Percentiles rank a stretch among this genome's conserved stretches.
Evolutionary conservation across 2,329 filamentous ascomycete species (phyloP).

Genomic region (Penicillium sp.): DNA sequence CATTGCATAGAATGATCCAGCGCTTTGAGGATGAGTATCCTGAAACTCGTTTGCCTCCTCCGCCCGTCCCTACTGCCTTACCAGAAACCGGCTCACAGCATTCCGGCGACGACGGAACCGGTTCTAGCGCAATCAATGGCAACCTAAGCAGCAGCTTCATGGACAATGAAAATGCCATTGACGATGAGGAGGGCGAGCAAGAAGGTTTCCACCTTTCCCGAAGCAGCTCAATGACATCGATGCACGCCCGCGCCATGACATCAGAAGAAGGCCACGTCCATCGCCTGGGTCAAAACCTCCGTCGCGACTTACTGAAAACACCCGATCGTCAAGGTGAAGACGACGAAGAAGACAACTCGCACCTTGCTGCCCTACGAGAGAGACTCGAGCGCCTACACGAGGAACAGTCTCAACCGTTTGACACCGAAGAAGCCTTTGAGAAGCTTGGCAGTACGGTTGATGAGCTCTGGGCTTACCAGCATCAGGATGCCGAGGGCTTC

Average conservation of each 20-base stretch:
- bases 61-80: constrained; percentile 10
- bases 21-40: constrained; percentile 97
- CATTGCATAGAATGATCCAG: constrained; percentile 86
- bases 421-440: constrained; percentile 39
- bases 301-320: constrained; percentile 61
- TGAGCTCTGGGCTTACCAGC: constrained; percentile 44
- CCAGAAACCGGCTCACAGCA: constrained; percentile 36
- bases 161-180: constrained; percentile 34
- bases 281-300: constrained; percentile 66
- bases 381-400: constrained; percentile 46
- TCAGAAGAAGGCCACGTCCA: constrained; percentile 72
- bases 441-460: constrained; percentile 48
- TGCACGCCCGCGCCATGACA: constrained; percentile 64
- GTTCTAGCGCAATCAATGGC: constrained; percentile 33
- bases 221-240: constrained; percentile 66
- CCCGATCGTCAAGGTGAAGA: constrained; percentile 42
- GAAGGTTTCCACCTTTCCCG: constrained; percentile 55
- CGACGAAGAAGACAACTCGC: constrained; percentile 36
- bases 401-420: constrained; percentile 43
- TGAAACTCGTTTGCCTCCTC: constrained; percentile 66
- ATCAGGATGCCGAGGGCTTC: constrained; percentile 47
- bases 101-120: constrained; percentile 32
- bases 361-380: constrained; percentile 48
- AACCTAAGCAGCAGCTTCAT: constrained; percentile 27
- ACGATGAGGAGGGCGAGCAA: constrained; percentile 45